These are phyloP conservation scores for Lactarius evosmus DNA, from an alignment of 768 basidiomycete genomes.

Conservation along the genomic window DNA sequence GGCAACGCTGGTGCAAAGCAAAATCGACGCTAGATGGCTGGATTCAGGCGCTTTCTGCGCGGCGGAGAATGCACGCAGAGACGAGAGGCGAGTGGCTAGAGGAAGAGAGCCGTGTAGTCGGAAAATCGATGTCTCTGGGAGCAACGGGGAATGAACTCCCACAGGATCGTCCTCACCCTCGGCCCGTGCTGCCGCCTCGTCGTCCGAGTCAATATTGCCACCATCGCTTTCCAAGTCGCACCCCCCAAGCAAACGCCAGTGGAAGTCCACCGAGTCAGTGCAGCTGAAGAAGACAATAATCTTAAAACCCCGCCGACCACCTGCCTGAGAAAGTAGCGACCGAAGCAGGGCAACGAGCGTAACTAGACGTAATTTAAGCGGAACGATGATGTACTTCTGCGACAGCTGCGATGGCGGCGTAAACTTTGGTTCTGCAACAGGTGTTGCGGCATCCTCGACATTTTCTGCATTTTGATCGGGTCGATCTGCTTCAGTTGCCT, in stretches of 20 bases:
- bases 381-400: conserved; percentile 87
- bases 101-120: conserved; percentile 93
- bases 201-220: conserved; percentile 29
- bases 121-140: conserved; percentile 79
- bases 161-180: conserved; percentile 39
- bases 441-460: conserved; percentile 24
- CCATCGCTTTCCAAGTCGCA: conserved; percentile 16
- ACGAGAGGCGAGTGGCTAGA: conserved; percentile 71
- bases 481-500: conserved; percentile 55
- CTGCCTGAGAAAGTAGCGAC: conserved; percentile 64
- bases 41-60: conserved; percentile 32
- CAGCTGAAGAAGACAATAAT: conserved; percentile 96
- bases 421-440: conserved; percentile 53
- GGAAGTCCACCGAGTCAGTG: conserved; percentile 97
- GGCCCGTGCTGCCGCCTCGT: conserved; percentile 30
- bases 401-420: conserved; percentile 91
- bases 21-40: conserved; percentile 54
- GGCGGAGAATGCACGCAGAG: conserved; percentile 77
- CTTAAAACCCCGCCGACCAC: conserved; percentile 53
- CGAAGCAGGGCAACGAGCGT: conserved; percentile 84
- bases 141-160: conserved; percentile 63
- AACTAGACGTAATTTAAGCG: conserved; percentile 92
- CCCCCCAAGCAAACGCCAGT: conserved; percentile 75
- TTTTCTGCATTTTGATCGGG: conserved; percentile 31
- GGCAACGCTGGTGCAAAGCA: conserved; percentile 95